Evolutionary conservation across 371 early-diverging fungal species (phyloP).

Genomic region (Basidiobolus meristosporus): DNA sequence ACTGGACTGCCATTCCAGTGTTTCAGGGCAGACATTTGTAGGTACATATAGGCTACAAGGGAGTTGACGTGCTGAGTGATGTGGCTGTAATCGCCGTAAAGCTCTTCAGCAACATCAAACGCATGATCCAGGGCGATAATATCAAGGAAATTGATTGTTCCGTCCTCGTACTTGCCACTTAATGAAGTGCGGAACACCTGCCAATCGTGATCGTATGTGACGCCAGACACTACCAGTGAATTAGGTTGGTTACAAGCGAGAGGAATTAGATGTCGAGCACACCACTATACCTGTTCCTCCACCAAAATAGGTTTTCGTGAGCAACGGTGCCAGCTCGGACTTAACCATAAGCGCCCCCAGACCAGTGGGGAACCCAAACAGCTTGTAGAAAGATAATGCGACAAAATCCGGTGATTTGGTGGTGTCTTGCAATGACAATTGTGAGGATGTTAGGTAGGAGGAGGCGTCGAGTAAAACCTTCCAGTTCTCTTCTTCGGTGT

Average conservation of each 20-base stretch:
- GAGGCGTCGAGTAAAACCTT: conserved; percentile 45
- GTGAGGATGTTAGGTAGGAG: conserved; percentile 28
- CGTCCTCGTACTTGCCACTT: conserved; percentile 36
- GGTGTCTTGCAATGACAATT: conserved; percentile 14
- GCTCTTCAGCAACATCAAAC: conserved; percentile 15
- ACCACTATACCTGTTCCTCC: conserved; percentile 35
- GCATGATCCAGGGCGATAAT: conserved; percentile 39
- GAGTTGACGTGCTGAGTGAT: conserved; percentile 15
- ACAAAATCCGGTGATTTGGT: conserved; percentile 34
- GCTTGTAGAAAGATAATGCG: conserved; percentile 56
- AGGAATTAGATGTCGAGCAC: background rate
- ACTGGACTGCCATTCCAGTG: conserved; percentile 24
- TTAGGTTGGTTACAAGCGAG: background rate
- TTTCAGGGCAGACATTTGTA: conserved; percentile 12
- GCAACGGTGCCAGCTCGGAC: conserved; percentile 17
- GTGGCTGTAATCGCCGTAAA: conserved; percentile 7
- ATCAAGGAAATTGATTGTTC: conserved; percentile 44
- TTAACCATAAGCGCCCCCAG: conserved; percentile 45
- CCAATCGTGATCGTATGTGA: conserved; percentile 18
- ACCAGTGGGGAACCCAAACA: conserved; percentile 63
- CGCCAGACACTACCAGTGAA: conserved; percentile 12
- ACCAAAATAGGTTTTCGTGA: conserved; percentile 33
- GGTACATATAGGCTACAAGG: conserved; percentile 11
- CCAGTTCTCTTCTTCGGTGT: too few species aligned
- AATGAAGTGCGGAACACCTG: conserved; percentile 16